Evolutionary conservation across 345 rosid species (phyloP).

Genomic region (Salix viminalis): DNA sequence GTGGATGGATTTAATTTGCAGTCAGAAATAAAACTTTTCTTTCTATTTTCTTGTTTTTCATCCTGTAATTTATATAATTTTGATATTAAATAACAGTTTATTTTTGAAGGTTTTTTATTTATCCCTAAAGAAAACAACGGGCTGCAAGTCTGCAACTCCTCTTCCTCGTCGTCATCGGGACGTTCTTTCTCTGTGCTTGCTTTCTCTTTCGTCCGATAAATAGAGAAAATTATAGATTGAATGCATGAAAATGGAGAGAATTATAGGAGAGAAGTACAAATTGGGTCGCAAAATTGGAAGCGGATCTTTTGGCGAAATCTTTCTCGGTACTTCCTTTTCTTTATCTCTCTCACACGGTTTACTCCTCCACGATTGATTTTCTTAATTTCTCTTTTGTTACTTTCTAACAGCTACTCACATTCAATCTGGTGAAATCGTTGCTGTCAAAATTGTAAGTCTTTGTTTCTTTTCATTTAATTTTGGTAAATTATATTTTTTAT

Average conservation of each 20-base stretch:
- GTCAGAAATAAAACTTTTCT: too few species aligned
- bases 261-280: constrained; percentile 83
- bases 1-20: too few species aligned
- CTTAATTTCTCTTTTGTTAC: not conserved
- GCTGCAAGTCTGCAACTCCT: too few species aligned
- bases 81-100: too few species aligned
- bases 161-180: too few species aligned
- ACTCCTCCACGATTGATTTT: not conserved
- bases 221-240: not conserved
- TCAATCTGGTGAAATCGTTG: constrained; percentile 86
- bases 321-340: constrained; percentile 45
- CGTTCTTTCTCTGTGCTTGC: too few species aligned
- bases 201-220: too few species aligned
- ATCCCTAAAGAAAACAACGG: too few species aligned
- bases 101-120: too few species aligned
- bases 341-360: not conserved
- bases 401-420: constrained; percentile 69
- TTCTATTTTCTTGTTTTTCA: too few species aligned
- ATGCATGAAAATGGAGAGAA: constrained; percentile 44
- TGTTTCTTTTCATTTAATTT: not conserved
- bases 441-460: constrained; percentile 83
- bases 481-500: not conserved
- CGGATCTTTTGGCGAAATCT: constrained; percentile 96
- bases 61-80: too few species aligned
- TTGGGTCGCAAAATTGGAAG: constrained; percentile 92